Conservation (phyloP, 208 protist species). For the Crithidia sp. region DNA sequence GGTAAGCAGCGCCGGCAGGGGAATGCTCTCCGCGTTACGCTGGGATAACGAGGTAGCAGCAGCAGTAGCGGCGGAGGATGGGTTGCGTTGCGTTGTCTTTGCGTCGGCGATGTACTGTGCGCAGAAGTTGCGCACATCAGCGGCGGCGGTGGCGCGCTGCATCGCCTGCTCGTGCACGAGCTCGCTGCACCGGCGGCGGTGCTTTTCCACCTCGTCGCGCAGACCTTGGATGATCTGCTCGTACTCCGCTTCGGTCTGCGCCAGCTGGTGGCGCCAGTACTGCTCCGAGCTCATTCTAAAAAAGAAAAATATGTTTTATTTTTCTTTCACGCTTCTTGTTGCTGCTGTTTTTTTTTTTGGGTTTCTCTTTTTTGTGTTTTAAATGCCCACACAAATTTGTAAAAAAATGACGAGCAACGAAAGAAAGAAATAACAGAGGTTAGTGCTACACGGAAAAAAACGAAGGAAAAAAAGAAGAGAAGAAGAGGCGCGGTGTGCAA, state of each 20-base stretch:
- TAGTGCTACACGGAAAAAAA: background rate
- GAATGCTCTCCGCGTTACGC: constrained; percentile 39
- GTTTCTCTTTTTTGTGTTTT: background rate
- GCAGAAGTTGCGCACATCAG: constrained; percentile 71
- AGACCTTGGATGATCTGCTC: constrained; percentile 59
- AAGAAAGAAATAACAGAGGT: background rate
- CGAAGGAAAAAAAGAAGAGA: no score
- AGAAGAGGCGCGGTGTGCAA: no score
- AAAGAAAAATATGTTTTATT: no score
- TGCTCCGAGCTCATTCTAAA: constrained; percentile 55
- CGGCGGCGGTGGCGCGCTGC: constrained; percentile 65
- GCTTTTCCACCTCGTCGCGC: constrained; percentile 68
- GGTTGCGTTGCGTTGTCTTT: background rate
- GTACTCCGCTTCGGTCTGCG: constrained; percentile 57
- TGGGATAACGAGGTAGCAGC: no score
- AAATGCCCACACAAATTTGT: background rate
- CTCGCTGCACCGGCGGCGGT: constrained; percentile 69
- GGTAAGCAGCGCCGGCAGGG: constrained; percentile 47
- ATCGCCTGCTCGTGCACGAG: constrained; percentile 72
- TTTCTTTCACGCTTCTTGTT: constrained; percentile 23
- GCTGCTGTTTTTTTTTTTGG: background rate
- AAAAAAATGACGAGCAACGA: no score
- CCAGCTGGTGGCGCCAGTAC: constrained; percentile 61
- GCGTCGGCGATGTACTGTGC: constrained; percentile 49
- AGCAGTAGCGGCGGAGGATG: no score